Evolutionary conservation across 2,329 filamentous ascomycete genomes (phyloP).

Genomic region (Aaosphaeria pasadenensis): DNA sequence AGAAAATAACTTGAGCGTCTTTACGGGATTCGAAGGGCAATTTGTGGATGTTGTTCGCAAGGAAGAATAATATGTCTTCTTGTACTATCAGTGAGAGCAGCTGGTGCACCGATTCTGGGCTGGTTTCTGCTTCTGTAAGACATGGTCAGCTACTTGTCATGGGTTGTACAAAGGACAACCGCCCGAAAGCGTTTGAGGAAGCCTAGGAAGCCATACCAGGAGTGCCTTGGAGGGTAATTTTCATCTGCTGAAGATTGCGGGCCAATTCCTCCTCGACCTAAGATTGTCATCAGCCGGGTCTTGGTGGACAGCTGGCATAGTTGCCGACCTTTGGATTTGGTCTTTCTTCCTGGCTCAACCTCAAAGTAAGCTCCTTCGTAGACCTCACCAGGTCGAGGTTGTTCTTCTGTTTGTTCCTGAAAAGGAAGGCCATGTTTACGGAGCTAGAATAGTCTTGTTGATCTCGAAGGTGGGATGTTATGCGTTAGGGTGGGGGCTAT

Average conservation of each 20-base stretch:
- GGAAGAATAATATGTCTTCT: conserved; percentile 81
- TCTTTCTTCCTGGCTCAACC: conserved; percentile 55
- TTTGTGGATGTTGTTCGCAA: conserved; percentile 77
- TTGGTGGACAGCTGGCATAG: background rate
- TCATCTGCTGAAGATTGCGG: conserved; percentile 85
- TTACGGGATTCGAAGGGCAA: conserved; percentile 95
- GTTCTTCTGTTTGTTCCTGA: conserved; percentile 61
- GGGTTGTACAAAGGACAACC: too few species aligned
- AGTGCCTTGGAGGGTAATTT: conserved; percentile 87
- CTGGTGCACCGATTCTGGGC: conserved; percentile 82
- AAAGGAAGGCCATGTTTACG: conserved; percentile 66
- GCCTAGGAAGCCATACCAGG: conserved; percentile 60
- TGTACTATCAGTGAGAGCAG: conserved; percentile 81
- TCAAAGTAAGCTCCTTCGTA: conserved; percentile 62
- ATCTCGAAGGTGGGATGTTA: conserved; percentile 12
- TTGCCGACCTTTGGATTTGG: conserved; percentile 54
- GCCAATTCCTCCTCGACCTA: conserved; percentile 83
- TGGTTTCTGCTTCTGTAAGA: conserved; percentile 72
- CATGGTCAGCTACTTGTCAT: conserved; percentile 9
- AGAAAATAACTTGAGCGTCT: conserved; percentile 93
- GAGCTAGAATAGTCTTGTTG: conserved; percentile 8
- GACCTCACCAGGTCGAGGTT: conserved; percentile 60
- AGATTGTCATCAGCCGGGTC: background rate
- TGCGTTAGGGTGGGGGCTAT: conserved; percentile 2
- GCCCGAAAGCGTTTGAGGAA: background rate